Conservation (phyloP, 2,329 filamentous ascomycete genomes). For the Botrytis aclada region DNA sequence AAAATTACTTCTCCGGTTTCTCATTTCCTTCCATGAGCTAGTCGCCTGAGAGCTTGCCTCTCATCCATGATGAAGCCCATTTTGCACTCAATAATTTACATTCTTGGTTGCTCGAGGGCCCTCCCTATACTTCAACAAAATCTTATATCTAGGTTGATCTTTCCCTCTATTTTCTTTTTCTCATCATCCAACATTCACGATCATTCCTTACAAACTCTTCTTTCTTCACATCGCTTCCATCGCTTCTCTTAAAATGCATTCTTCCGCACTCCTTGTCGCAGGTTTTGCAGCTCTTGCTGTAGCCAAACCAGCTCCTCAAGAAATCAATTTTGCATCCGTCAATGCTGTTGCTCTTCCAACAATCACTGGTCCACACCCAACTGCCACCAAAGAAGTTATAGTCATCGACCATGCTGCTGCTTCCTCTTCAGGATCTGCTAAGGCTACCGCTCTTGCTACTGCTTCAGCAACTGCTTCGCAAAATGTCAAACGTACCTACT, state of each 20-base stretch:
- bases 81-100: not conserved
- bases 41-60: not conserved
- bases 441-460: not conserved
- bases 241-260: not conserved
- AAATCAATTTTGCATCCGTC: slow-evolving; percentile 21
- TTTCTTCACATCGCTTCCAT: slow-evolving; percentile 16
- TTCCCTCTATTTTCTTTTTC: not conserved
- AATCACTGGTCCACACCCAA: not conserved
- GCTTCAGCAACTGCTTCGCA: not conserved
- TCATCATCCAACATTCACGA: slow-evolving; percentile 10
- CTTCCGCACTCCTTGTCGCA: slow-evolving; percentile 16
- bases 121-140: not conserved
- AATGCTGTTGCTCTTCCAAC: slow-evolving; percentile 12
- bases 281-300: slow-evolving; percentile 24
- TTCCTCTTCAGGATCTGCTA: not conserved
- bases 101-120: not conserved
- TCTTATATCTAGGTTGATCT: slow-evolving; percentile 7
- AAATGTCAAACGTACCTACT: not conserved
- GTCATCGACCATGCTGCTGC: not conserved
- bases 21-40: not conserved
- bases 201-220: not conserved
- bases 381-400: not conserved
- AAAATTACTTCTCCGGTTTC: not conserved
- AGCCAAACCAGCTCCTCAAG: slow-evolving; percentile 23
- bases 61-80: not conserved